Conservation (phyloP, 768 basidiomycete genomes). For the Pleurotus giganteus region DNA sequence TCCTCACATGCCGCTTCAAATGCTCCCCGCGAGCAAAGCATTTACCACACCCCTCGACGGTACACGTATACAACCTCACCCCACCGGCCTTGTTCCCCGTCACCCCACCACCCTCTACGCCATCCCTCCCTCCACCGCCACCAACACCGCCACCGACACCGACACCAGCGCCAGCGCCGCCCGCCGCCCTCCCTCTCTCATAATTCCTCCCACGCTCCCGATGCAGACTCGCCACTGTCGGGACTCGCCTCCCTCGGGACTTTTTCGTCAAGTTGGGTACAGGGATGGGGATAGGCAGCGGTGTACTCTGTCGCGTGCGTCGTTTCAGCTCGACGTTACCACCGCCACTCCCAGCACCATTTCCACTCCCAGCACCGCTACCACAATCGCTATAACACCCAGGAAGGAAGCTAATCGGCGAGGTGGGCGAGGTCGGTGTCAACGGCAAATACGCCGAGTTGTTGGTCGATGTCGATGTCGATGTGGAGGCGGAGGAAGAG, state of each 20-base stretch:
- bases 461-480: slow-evolving; percentile 18
- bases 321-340: slow-evolving; percentile 19
- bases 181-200: slow-evolving; percentile 11
- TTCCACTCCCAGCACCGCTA: background rate
- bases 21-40: slow-evolving; percentile 89
- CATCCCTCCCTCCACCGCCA: slow-evolving; percentile 11
- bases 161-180: slow-evolving; percentile 13
- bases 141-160: slow-evolving; percentile 8
- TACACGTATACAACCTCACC: slow-evolving; percentile 66
- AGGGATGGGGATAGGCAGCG: slow-evolving; percentile 55
- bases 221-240: slow-evolving; percentile 40
- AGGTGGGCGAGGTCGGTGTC: slow-evolving; percentile 18
- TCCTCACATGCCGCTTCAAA: slow-evolving; percentile 83
- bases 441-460: slow-evolving; percentile 28
- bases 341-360: slow-evolving; percentile 13
- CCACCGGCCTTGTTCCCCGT: slow-evolving; percentile 34
- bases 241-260: slow-evolving; percentile 65
- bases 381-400: background rate
- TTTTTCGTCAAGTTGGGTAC: slow-evolving; percentile 72
- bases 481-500: slow-evolving; percentile 12
- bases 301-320: slow-evolving; percentile 30
- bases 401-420: slow-evolving; percentile 18
- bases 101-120: slow-evolving; percentile 22
- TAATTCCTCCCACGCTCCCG: slow-evolving; percentile 26
- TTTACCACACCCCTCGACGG: slow-evolving; percentile 82